Conservation (phyloP, 495 filamentous ascomycete genomes). For the Podospora anserina region DNA sequence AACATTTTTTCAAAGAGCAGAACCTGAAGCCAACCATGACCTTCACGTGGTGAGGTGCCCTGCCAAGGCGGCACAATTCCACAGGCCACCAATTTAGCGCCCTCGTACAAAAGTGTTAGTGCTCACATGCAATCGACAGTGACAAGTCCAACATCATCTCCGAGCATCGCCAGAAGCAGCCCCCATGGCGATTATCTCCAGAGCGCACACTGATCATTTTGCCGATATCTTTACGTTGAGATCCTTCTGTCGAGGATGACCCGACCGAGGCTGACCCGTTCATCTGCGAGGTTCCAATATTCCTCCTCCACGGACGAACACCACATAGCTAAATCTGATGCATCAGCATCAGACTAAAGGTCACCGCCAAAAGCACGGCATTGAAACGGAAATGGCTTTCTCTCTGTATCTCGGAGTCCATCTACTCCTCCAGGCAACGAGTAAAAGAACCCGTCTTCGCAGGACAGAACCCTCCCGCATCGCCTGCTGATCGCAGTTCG, state of each 20-base stretch:
- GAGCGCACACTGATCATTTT: conserved; percentile 2
- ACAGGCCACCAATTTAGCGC: conserved; percentile 3
- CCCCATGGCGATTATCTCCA: not conserved
- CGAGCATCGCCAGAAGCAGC: not conserved
- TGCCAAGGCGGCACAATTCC: conserved; percentile 12
- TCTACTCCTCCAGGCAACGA: conserved; percentile 8
- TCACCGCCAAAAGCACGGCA: not conserved
- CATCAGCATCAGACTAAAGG: not conserved
- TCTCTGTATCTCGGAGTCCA: not conserved
- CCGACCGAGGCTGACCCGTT: not conserved
- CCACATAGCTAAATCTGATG: not conserved
- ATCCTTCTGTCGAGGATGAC: not conserved
- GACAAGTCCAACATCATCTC: not conserved
- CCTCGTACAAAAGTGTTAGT: conserved; percentile 4
- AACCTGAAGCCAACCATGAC: not conserved
- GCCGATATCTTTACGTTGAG: not conserved
- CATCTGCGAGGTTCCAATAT: not conserved
- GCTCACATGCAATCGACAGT: not conserved
- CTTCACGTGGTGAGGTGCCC: not conserved
- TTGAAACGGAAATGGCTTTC: not conserved
- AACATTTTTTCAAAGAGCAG: not conserved
- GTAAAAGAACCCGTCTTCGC: not conserved
- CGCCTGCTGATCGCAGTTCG: conserved; percentile 3
- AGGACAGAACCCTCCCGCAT: not conserved
- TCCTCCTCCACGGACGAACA: not conserved